A percentile compares a stretch with the other conserved stretches of the same genome.
Conservation (phyloP, 441 rosid species). For the Erodium trifolium region DNA sequence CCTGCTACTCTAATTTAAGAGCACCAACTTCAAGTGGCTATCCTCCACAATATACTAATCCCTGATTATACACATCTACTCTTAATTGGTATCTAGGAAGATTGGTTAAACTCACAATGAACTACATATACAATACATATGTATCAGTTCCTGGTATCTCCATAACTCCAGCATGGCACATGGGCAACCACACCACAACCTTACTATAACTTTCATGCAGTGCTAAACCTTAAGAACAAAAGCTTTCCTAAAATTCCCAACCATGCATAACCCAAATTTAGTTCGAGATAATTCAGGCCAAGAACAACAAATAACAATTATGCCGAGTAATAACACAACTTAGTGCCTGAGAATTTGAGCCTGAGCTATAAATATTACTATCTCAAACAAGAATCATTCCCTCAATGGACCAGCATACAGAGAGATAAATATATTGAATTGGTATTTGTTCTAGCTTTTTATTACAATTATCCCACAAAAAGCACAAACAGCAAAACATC, state of each 20-base stretch:
- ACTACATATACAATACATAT: background rate
- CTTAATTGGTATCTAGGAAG: background rate
- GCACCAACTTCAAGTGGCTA: background rate
- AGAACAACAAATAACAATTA: background rate
- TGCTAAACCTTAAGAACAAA: background rate
- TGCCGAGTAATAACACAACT: background rate
- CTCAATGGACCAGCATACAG: background rate
- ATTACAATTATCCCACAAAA: too few species aligned
- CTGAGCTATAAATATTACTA: background rate
- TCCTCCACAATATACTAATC: background rate
- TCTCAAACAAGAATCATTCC: background rate
- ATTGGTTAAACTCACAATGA: background rate
- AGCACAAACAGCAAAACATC: background rate
- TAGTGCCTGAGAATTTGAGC: background rate
- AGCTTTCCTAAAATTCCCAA: background rate
- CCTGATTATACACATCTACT: background rate
- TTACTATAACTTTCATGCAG: background rate
- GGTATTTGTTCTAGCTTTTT: background rate
- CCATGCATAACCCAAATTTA: background rate
- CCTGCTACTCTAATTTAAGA: too few species aligned
- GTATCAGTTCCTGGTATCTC: background rate
- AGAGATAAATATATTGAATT: background rate
- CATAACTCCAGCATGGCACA: background rate
- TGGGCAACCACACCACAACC: background rate
- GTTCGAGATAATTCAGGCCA: background rate